Conservation (phyloP, 352 stramenopile species). For the Pythium sp. region DNA sequence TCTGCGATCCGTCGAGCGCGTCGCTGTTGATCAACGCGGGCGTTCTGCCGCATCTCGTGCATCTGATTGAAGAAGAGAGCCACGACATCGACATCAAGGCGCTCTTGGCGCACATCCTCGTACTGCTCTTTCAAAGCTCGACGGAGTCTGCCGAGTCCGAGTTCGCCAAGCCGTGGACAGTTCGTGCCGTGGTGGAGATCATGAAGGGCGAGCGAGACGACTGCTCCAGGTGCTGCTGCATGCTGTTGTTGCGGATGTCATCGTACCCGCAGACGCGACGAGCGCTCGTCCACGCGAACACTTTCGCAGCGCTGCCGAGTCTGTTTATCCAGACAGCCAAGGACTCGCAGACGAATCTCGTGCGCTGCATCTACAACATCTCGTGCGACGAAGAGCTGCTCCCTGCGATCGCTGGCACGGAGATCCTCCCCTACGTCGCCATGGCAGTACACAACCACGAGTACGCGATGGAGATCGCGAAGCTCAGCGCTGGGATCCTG, state of each 20-base stretch:
- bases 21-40: conserved; percentile 23
- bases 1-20: conserved; percentile 34
- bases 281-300: conserved; percentile 17
- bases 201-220: conserved; percentile 22
- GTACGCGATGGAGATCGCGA: conserved; percentile 18
- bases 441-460: conserved; percentile 22
- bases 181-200: conserved; percentile 20
- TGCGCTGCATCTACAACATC: conserved; percentile 64
- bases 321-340: conserved; percentile 33
- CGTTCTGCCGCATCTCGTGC: conserved; percentile 29
- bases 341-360: conserved; percentile 37
- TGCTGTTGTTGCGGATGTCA: conserved; percentile 63
- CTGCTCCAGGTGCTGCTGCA: conserved; percentile 41
- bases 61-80: conserved; percentile 26
- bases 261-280: conserved; percentile 34
- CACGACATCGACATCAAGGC: conserved; percentile 12
- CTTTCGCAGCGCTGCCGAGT: conserved; percentile 24
- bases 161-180: conserved; percentile 28
- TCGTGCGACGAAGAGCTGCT: conserved; percentile 42
- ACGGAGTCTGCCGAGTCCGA: conserved; percentile 25
- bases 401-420: conserved; percentile 13
- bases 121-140: conserved; percentile 32
- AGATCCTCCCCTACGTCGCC: conserved; percentile 25
- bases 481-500: conserved; percentile 34
- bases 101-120: conserved; percentile 28